Evolutionary conservation across 257 asterid species (phyloP), one percentile per base, ranked within the genome.

Genomic region (Datura wrightii): DNA sequence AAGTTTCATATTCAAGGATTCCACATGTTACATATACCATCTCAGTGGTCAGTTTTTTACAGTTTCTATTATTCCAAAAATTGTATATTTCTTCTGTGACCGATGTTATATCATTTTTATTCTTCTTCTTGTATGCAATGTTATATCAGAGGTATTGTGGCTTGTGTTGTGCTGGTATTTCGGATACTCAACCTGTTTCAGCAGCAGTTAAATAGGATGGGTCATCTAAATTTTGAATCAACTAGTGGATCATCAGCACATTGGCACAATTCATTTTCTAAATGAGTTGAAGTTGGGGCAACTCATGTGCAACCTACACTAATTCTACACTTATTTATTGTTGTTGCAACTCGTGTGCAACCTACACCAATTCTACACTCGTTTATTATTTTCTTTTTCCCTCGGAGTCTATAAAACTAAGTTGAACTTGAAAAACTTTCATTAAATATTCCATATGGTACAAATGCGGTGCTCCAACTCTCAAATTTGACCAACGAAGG

Each of bases 141-240:
- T 24, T 24, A 24, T 24, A 24, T 72, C n/a, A 24, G 58, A 72
- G 58, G 56, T 42, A 15, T 72, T 48, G 39, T 31, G 58, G 58
- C 58, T 72, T 52, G 80, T 72, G 58, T 10, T n/a, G 80, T 72
- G 80, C 58, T 46, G 80, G 80, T 72, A 48, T 19, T 44, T 72
- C 3, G 58, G 80, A 72, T 46, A 72, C 80, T 24, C 1, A 3
- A 46, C 10, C 58, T 48, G 3, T 72, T 71, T 72, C 58, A 10
- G 80, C 58, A 19, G 80, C 18, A 72, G 41, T 44, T 72, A 44
- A 71, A n/a, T 46, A 72, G 58, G 58, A 24, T 19, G 19, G 58
- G 6, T 46, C 58, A 44, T 39, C 10, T 72, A 10, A 71, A 46
- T 72, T 8, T 71, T 34, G 80, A 19, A 44, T n/a, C 80, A 72